Evolutionary conservation across 2,329 filamentous ascomycete species (phyloP).

Genomic region (Penicillium sp.): DNA sequence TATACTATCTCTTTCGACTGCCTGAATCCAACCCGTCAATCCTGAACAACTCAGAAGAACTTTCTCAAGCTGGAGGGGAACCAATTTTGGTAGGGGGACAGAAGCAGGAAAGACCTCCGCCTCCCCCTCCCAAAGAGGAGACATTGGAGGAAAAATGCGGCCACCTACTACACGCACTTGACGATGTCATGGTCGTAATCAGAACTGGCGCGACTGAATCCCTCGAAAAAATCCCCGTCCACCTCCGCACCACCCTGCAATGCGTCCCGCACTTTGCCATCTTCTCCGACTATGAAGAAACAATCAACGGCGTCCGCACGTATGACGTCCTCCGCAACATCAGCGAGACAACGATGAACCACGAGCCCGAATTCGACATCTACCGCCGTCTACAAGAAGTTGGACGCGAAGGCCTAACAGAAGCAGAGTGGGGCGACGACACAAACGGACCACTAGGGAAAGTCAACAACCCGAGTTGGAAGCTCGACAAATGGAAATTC

Average conservation of each 20-base stretch:
- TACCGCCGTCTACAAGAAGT: constrained; percentile 40
- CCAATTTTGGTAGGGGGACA: constrained; percentile 1
- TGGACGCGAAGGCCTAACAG: constrained; percentile 35
- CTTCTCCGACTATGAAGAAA: constrained; percentile 27
- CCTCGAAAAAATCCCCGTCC: constrained; percentile 22
- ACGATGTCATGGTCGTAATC: constrained; percentile 23
- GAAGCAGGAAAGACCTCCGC: constrained; percentile 1
- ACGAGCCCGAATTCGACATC: constrained; percentile 40
- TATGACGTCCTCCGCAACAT: constrained; percentile 23
- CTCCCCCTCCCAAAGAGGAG: neutral
- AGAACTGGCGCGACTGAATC: constrained; percentile 27
- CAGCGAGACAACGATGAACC: constrained; percentile 13
- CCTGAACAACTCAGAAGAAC: constrained; percentile 2
- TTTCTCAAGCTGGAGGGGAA: constrained; percentile 3
- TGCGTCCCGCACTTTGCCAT: constrained; percentile 24
- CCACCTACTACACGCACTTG: constrained; percentile 14
- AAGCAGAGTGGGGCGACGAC: constrained; percentile 22
- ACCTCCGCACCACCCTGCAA: constrained; percentile 23
- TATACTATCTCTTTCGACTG: constrained; percentile 15
- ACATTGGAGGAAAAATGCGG: constrained; percentile 13
- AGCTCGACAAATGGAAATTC: constrained; percentile 51
- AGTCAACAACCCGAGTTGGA: constrained; percentile 41
- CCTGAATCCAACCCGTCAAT: constrained; percentile 5
- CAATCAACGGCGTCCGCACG: constrained; percentile 19
- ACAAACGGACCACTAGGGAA: constrained; percentile 30